Conservation (phyloP, 2,329 filamentous ascomycete species). For the Aspergillus ochraceoroseus region DNA sequence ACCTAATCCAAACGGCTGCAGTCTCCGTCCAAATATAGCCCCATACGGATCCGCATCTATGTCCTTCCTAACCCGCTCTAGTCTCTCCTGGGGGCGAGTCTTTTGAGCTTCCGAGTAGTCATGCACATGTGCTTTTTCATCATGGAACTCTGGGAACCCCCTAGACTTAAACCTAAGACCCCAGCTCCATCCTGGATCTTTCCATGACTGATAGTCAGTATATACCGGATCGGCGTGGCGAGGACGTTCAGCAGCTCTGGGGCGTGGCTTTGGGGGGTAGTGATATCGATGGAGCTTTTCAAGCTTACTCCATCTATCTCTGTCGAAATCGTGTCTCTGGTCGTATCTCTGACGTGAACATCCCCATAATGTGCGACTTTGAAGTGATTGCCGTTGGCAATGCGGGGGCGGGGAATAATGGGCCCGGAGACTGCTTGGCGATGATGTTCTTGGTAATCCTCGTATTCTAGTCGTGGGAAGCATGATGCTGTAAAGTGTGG, state of each 20-base stretch:
- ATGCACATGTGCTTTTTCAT: background rate
- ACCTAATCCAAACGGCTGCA: constrained; percentile 23
- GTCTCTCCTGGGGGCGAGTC: constrained; percentile 27
- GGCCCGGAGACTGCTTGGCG: background rate
- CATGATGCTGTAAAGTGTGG: no score
- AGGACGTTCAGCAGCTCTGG: no score
- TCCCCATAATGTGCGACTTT: constrained; percentile 13
- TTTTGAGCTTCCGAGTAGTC: constrained; percentile 23
- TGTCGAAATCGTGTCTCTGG: constrained; percentile 2
- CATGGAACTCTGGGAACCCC: background rate
- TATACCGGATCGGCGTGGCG: no score
- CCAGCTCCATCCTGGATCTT: constrained; percentile 18
- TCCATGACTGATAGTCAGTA: constrained; percentile 16
- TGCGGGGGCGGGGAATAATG: constrained; percentile 1
- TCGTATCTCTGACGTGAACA: constrained; percentile 5
- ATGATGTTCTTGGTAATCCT: background rate
- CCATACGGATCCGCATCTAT: constrained; percentile 39
- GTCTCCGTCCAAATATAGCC: constrained; percentile 39
- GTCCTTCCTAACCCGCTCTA: constrained; percentile 34
- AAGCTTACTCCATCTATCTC: constrained; percentile 1
- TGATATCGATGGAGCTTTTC: constrained; percentile 1
- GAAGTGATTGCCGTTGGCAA: constrained; percentile 1
- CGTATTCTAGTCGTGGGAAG: no score
- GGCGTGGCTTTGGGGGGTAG: constrained; percentile 1
- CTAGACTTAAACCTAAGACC: constrained; percentile 2